Percentiles rank a stretch among this genome's conserved stretches.
Conservation (phyloP, 2,329 filamentous ascomycete genomes). For the Fusarium transvaalense region DNA sequence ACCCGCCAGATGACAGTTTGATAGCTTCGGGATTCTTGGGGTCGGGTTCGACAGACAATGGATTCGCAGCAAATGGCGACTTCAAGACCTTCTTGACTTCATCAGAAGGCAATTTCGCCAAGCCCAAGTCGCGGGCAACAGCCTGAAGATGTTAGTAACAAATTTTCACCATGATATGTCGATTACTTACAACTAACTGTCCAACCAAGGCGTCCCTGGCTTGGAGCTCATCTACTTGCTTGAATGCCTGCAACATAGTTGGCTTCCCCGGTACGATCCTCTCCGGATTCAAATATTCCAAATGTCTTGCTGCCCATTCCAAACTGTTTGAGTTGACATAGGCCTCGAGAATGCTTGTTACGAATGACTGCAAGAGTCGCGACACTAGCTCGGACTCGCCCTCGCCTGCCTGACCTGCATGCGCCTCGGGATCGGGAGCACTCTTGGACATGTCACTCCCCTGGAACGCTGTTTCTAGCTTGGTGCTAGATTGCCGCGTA, state of each 20-base stretch:
- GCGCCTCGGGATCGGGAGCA: slow-evolving; percentile 72
- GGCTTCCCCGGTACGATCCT: slow-evolving; percentile 71
- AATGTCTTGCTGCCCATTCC: slow-evolving; percentile 72
- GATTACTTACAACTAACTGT: slow-evolving; percentile 72
- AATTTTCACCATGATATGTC: background rate
- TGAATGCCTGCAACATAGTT: slow-evolving; percentile 74
- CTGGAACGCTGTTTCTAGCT: slow-evolving; percentile 66
- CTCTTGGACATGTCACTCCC: slow-evolving; percentile 66
- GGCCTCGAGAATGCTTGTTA: slow-evolving; percentile 81
- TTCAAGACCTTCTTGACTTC: slow-evolving; percentile 62
- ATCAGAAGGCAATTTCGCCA: slow-evolving; percentile 60
- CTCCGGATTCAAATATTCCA: slow-evolving; percentile 76
- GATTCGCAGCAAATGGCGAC: slow-evolving; percentile 58
- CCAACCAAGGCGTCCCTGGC: slow-evolving; percentile 76
- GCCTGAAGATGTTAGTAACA: slow-evolving; percentile 58
- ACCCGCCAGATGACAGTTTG: slow-evolving; percentile 69
- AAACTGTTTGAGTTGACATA: slow-evolving; percentile 74
- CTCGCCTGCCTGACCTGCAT: slow-evolving; percentile 55
- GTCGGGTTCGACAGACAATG: slow-evolving; percentile 61
- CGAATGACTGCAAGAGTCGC: slow-evolving; percentile 78
- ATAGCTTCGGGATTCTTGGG: slow-evolving; percentile 64
- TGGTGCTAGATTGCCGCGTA: slow-evolving; percentile 68
- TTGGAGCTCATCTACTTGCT: slow-evolving; percentile 71
- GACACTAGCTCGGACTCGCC: slow-evolving; percentile 72
- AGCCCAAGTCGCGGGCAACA: slow-evolving; percentile 71